phyloP scores from a whole-genome alignment of 1,284 basidiomycete species.

The Mycena citricolor region DNA sequence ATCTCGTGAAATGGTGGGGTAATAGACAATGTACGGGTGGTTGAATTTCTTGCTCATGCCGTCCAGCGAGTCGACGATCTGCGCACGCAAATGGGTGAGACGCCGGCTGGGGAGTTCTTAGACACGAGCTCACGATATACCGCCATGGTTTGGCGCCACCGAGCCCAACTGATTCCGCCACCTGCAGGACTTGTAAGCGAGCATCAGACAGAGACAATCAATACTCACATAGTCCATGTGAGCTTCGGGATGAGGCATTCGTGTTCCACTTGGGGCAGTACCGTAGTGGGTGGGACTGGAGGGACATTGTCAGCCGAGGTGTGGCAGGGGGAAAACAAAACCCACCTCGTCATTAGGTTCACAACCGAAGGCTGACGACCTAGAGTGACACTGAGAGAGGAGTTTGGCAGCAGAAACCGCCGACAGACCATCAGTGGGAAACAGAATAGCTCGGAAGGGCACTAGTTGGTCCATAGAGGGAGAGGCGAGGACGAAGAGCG shows the following conservation, averaged over 20 bases:
- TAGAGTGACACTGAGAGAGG: constrained; percentile 23
- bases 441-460: constrained; percentile 61
- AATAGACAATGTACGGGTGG: constrained; percentile 77
- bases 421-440: constrained; percentile 55
- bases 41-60: constrained; percentile 75
- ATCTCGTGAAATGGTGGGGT: constrained; percentile 69
- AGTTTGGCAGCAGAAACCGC: constrained; percentile 20
- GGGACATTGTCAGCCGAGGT: background rate
- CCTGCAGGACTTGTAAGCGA: constrained; percentile 29
- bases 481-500: background rate
- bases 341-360: constrained; percentile 60
- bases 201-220: constrained; percentile 7
- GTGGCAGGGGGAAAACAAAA: constrained; percentile 1
- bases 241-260: constrained; percentile 77
- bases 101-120: constrained; percentile 6
- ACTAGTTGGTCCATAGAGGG: constrained; percentile 56
- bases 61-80: constrained; percentile 74
- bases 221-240: constrained; percentile 72
- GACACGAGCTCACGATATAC: constrained; percentile 53
- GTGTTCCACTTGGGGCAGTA: constrained; percentile 40
- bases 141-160: constrained; percentile 54
- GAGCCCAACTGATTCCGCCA: constrained; percentile 66
- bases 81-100: constrained; percentile 15
- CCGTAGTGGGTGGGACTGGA: constrained; percentile 42
- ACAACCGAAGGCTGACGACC: constrained; percentile 67